Evolutionary conservation across 2,329 filamentous ascomycete species (phyloP).

Genomic region (Exophiala lecanii-corni): DNA sequence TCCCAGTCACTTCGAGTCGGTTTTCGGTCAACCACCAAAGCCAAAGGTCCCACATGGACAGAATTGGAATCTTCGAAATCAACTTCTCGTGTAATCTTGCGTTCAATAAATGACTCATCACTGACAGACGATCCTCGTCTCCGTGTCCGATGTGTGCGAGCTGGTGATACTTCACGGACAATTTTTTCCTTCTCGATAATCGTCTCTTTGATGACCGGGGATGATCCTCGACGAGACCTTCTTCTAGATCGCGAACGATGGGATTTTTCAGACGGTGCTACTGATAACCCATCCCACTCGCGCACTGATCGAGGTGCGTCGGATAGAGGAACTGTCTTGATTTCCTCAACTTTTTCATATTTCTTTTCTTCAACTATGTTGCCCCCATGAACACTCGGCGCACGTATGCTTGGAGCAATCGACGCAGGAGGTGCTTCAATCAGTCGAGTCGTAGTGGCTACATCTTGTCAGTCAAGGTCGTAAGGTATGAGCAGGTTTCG

Average conservation of each 20-base stretch:
- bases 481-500: no score
- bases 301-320: conserved; percentile 32
- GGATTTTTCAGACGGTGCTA: conserved; percentile 24
- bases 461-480: conserved; percentile 10
- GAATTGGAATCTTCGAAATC: conserved; percentile 44
- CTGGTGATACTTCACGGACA: conserved; percentile 23
- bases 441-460: conserved; percentile 27
- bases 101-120: conserved; percentile 34
- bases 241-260: conserved; percentile 31
- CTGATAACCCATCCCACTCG: conserved; percentile 30
- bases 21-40: conserved; percentile 48
- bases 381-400: conserved; percentile 39
- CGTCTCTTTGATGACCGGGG: conserved; percentile 21
- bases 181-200: conserved; percentile 25
- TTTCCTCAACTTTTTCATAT: conserved; percentile 18
- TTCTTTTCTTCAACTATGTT: conserved; percentile 16
- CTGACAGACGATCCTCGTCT: conserved; percentile 33
- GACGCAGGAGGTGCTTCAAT: conserved; percentile 28
- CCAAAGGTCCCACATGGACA: conserved; percentile 42
- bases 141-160: conserved; percentile 24
- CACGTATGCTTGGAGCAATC: conserved; percentile 15
- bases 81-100: conserved; percentile 33
- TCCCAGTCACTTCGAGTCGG: conserved; percentile 54
- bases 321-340: conserved; percentile 24
- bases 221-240: conserved; percentile 23